These are phyloP conservation scores for Macaranga tanarius DNA, from an alignment of 441 rosid species.

Conservation along the genomic window DNA sequence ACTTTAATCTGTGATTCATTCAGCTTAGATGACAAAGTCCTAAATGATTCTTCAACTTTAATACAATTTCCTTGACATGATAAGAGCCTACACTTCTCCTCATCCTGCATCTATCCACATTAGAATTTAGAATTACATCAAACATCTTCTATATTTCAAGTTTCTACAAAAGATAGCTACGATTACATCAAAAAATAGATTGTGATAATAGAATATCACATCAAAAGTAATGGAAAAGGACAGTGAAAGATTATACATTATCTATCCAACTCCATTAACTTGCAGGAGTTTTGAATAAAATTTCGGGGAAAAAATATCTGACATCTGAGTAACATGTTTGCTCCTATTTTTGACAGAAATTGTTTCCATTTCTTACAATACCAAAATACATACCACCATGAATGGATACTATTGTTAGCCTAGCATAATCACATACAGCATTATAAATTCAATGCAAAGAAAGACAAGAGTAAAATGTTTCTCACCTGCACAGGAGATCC, in stretches of 20 bases:
- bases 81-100: slow-evolving; percentile 23
- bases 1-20: slow-evolving; percentile 49
- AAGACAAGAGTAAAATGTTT: not conserved
- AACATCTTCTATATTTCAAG: not conserved
- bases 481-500: slow-evolving; percentile 36
- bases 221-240: too few relatives aligned
- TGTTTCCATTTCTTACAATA: too few relatives aligned
- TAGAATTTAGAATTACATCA: not conserved
- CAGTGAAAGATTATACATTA: too few relatives aligned
- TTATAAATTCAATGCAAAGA: not conserved
- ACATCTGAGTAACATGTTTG: too few relatives aligned
- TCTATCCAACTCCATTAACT: too few relatives aligned
- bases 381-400: not conserved
- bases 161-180: not conserved
- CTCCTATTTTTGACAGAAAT: too few relatives aligned
- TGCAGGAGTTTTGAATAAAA: too few relatives aligned
- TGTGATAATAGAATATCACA: not conserved
- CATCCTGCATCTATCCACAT: slow-evolving; percentile 23
- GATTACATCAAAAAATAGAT: not conserved
- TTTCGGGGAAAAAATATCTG: too few relatives aligned
- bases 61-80: not conserved
- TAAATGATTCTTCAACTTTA: slow-evolving; percentile 6
- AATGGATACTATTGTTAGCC: too few relatives aligned
- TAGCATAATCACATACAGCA: not conserved
- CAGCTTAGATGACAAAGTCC: slow-evolving; percentile 25